Evolutionary conservation across 192 early-diverging fungal species (phyloP).

Genomic region (Coemansia sp.): DNA sequence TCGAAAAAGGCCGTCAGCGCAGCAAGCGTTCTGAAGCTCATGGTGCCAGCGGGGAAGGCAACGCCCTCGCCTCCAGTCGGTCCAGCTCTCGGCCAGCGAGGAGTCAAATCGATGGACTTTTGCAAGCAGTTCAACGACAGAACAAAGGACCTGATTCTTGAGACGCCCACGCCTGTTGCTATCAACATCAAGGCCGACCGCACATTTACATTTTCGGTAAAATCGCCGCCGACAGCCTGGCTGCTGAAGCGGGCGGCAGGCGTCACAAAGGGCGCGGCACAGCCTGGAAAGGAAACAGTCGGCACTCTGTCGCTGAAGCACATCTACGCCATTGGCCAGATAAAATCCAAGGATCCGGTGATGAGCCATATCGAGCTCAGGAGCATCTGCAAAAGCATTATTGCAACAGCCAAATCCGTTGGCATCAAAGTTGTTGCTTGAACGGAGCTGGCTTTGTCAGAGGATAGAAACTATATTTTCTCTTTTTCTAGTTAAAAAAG

Average conservation of each 20-base stretch:
- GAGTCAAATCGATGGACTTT: slow-evolving; percentile 98
- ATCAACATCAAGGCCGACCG: slow-evolving; percentile 90
- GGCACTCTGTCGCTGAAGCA: slow-evolving; percentile 89
- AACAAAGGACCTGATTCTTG: slow-evolving; percentile 77
- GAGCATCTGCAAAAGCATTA: slow-evolving; percentile 69
- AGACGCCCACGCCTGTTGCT: slow-evolving; percentile 80
- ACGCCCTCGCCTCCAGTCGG: slow-evolving; percentile 92
- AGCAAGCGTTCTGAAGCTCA: slow-evolving; percentile 63
- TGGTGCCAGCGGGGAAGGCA: slow-evolving; percentile 91
- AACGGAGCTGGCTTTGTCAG: neutral
- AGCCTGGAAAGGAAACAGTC: slow-evolving; percentile 72
- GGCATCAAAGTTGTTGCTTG: slow-evolving; percentile 77
- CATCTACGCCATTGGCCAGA: slow-evolving; percentile 90
- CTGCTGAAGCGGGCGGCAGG: slow-evolving; percentile 86
- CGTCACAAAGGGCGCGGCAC: slow-evolving; percentile 80
- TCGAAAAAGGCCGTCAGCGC: slow-evolving; percentile 51
- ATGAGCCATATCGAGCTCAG: slow-evolving; percentile 70
- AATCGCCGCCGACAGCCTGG: slow-evolving; percentile 85
- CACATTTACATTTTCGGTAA: slow-evolving; percentile 85
- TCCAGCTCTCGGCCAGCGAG: slow-evolving; percentile 92
- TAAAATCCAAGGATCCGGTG: slow-evolving; percentile 81
- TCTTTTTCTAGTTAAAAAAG: too few relatives aligned
- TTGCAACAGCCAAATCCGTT: slow-evolving; percentile 75
- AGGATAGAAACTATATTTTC: neutral
- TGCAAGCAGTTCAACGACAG: slow-evolving; percentile 97